These are phyloP conservation scores for Fusarium continuum DNA, from an alignment of 2,329 filamentous ascomycete species.

Conservation along the genomic window DNA sequence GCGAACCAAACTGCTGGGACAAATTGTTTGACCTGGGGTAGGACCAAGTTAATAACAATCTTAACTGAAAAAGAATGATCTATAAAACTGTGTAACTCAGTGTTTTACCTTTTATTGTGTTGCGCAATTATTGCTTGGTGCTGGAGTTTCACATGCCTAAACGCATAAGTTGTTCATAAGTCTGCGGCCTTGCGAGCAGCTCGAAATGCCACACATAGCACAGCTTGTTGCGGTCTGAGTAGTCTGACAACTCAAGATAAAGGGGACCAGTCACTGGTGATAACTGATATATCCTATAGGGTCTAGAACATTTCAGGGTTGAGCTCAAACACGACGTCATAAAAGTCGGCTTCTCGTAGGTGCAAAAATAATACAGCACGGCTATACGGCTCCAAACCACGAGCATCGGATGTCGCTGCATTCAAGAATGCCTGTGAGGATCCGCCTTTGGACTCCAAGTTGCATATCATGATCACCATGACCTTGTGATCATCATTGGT, in stretches of 20 bases:
- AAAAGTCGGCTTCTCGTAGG: slow-evolving; percentile 3
- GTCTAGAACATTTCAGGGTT: background rate
- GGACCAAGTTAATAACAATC: background rate
- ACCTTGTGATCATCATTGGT: slow-evolving; percentile 19
- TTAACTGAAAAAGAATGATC: background rate
- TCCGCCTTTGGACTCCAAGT: background rate
- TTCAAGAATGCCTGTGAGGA: background rate
- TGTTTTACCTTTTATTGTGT: rapidly evolving
- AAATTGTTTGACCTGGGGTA: background rate
- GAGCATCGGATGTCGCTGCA: background rate
- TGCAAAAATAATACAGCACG: slow-evolving; percentile 8
- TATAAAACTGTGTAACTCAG: background rate
- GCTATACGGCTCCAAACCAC: background rate
- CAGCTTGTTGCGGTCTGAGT: background rate
- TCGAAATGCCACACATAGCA: background rate
- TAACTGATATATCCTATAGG: background rate
- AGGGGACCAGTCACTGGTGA: background rate
- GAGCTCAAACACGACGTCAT: background rate
- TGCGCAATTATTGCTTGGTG: no score
- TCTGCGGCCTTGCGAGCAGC: background rate
- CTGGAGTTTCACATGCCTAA: background rate
- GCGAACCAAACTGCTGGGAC: background rate
- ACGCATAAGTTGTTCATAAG: background rate
- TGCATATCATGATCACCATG: background rate
- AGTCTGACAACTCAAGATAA: background rate